Base-by-base conservation (phyloP, 129 eudicot species). In the Pulicaria dysenterica region DNA sequence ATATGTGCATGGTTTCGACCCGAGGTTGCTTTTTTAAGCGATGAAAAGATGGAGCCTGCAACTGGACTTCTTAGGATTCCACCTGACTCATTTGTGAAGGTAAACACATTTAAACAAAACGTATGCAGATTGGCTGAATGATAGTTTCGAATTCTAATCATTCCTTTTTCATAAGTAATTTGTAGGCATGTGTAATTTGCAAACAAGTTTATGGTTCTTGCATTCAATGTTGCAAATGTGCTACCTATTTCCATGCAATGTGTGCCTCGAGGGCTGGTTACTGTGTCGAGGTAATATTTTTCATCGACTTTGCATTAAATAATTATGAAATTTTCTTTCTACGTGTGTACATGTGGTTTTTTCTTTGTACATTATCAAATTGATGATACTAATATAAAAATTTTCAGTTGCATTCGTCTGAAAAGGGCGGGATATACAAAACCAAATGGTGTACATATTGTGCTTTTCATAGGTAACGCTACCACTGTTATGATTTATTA, bases 1-100 rank as follows among this genome's bases (percentile, higher is more conserved):
- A 86, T 89, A 4, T 95, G 99, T 77, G 99, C 95, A 4, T 95
- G 99, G 99, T 88, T 85, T 62, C 80, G 89, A 74, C 97, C 97
- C 39, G 97, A 91, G 79, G 83, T 95, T 77, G 81, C 85, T 71
- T 88, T 95, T 71, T 50, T 73, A 69, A 79, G 84, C 74, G 81
- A 58, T 64, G 91, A 86, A 82, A 84, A 73, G 75, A 95, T 95
- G 99, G 99, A 95, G 84, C 99, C 99, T 49, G 99, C 97, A 5
- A 75, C 79, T 79, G 99, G 99, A 24, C 63, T 95, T 65, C 53
- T 86, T 16, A 80, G 84, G 76, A 83, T 88, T 79, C 88, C 99
- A 48, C 81, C 88, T 16, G 79, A 67, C 17, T 74, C 89, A 77
- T 95, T 95, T 83, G 66, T 80, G 45, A 95, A 86, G 95, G 99